Evolutionary conservation across 208 protist species (phyloP).

Genomic region (Leishmania arabica): DNA sequence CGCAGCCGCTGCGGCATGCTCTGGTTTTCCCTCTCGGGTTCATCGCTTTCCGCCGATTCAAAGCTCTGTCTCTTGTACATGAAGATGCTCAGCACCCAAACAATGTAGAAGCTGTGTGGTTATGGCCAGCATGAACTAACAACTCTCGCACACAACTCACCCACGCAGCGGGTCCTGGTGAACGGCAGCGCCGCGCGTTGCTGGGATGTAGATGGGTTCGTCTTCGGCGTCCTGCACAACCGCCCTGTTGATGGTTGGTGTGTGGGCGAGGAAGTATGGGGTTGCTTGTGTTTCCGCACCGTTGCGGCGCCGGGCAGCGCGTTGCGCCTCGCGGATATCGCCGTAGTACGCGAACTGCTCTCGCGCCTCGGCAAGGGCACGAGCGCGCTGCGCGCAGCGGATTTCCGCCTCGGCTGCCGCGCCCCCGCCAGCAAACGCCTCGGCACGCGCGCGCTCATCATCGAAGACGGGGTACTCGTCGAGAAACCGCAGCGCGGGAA

Average conservation of each 20-base stretch:
- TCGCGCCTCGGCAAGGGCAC: slow-evolving; percentile 28
- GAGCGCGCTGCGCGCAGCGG: slow-evolving; percentile 29
- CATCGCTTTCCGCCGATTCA: too few relatives aligned
- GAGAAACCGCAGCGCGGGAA: slow-evolving; percentile 63
- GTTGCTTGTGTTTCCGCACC: slow-evolving; percentile 14
- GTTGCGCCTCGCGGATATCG: slow-evolving; percentile 23
- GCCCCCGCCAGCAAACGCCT: slow-evolving; percentile 67
- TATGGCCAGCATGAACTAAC: not conserved
- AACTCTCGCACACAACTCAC: not conserved
- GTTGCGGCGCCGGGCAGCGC: slow-evolving; percentile 21
- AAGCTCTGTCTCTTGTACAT: too few relatives aligned
- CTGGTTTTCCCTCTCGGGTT: too few relatives aligned
- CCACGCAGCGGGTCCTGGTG: slow-evolving; percentile 7
- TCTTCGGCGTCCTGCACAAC: slow-evolving; percentile 12
- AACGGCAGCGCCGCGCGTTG: not conserved
- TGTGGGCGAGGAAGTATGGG: slow-evolving; percentile 23
- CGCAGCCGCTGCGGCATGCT: too few relatives aligned
- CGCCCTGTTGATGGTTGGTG: not conserved
- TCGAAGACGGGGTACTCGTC: slow-evolving; percentile 74
- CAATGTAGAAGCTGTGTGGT: not conserved
- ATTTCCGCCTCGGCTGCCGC: slow-evolving; percentile 40
- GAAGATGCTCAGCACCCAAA: too few relatives aligned
- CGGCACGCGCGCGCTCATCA: slow-evolving; percentile 70
- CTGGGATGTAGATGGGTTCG: slow-evolving; percentile 28
- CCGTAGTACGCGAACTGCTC: slow-evolving; percentile 50